A percentile compares a stretch with the other conserved stretches of the same genome.
These are phyloP conservation scores for Pestalotiopsis sp. DNA, from an alignment of 2,329 filamentous ascomycete genomes.

Conservation along the genomic window DNA sequence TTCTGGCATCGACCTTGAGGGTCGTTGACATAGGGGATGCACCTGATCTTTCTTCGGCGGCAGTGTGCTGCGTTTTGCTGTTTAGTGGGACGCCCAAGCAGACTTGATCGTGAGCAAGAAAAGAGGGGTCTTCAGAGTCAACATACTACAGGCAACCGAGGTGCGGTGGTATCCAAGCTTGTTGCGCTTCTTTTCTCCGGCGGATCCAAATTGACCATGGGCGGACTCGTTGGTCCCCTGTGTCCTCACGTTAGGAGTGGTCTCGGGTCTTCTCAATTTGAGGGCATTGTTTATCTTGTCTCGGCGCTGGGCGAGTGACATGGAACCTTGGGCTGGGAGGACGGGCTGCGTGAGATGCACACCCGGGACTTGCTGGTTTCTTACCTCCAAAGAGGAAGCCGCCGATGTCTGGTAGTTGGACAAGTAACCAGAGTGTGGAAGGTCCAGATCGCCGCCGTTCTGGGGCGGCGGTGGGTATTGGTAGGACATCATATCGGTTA, in stretches of 20 bases:
- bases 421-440: slow-evolving; percentile 41
- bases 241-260: slow-evolving; percentile 50
- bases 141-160: slow-evolving; percentile 93
- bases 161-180: slow-evolving; percentile 95
- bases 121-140: slow-evolving; percentile 14
- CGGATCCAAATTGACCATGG: slow-evolving; percentile 34
- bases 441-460: slow-evolving; percentile 42
- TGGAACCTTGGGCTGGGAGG: slow-evolving; percentile 31
- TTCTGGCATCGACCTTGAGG: slow-evolving; percentile 80
- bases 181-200: slow-evolving; percentile 69
- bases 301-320: slow-evolving; percentile 37
- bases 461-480: slow-evolving; percentile 49
- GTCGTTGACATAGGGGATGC: slow-evolving; percentile 76
- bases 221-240: slow-evolving; percentile 40
- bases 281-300: slow-evolving; percentile 39
- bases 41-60: slow-evolving; percentile 90
- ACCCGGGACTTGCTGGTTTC: slow-evolving; percentile 27
- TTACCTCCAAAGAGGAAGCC: slow-evolving; percentile 33
- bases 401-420: slow-evolving; percentile 29
- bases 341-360: slow-evolving; percentile 22
- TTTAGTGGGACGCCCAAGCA: slow-evolving; percentile 1
- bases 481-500: slow-evolving; percentile 51
- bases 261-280: slow-evolving; percentile 51
- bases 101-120: background rate
- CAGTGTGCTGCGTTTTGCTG: slow-evolving; percentile 70